Evolutionary conservation across 495 filamentous ascomycete genomes (phyloP).

Genomic region (Aspergillus coremiiformis): DNA sequence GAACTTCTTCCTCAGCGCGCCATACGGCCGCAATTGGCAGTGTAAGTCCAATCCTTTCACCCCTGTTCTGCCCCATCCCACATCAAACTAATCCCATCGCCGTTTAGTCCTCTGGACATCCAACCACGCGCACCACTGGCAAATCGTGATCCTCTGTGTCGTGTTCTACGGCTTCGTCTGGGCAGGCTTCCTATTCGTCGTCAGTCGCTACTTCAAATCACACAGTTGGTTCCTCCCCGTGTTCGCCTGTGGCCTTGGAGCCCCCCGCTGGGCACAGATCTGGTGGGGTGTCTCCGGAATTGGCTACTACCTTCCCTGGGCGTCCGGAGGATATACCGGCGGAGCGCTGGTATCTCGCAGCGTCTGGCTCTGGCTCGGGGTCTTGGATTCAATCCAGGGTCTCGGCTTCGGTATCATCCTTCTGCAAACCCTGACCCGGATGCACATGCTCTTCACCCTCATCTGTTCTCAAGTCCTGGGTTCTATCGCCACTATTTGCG

Average conservation of each 20-base stretch:
- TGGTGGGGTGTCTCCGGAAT: constrained; percentile 43
- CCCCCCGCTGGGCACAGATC: constrained; percentile 43
- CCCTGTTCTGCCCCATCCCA: not conserved
- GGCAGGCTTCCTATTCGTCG: constrained; percentile 33
- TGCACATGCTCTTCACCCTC: constrained; percentile 43
- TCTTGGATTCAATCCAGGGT: constrained; percentile 40
- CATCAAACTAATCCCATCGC: not conserved
- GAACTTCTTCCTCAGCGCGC: constrained; percentile 43
- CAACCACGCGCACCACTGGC: constrained; percentile 34
- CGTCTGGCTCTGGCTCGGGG: constrained; percentile 46
- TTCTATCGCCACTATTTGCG: constrained; percentile 41
- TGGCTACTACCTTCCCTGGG: constrained; percentile 42
- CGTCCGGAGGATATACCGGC: constrained; percentile 28
- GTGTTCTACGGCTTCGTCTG: constrained; percentile 40
- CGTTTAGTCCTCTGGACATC: constrained; percentile 38
- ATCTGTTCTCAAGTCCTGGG: constrained; percentile 44
- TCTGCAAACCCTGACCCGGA: constrained; percentile 39
- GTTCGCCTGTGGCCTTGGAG: constrained; percentile 42
- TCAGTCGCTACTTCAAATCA: constrained; percentile 32
- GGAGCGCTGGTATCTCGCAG: constrained; percentile 37
- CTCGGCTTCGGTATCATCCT: constrained; percentile 46
- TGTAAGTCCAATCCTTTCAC: constrained; percentile 21
- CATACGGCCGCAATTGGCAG: constrained; percentile 44
- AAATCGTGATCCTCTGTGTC: constrained; percentile 38
- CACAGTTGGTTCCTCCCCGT: constrained; percentile 46